A percentile compares a stretch with the other conserved stretches of the same genome.
phyloP scores from a whole-genome alignment of 805 yeast species.

The Starmerella khaoyaiensis region DNA sequence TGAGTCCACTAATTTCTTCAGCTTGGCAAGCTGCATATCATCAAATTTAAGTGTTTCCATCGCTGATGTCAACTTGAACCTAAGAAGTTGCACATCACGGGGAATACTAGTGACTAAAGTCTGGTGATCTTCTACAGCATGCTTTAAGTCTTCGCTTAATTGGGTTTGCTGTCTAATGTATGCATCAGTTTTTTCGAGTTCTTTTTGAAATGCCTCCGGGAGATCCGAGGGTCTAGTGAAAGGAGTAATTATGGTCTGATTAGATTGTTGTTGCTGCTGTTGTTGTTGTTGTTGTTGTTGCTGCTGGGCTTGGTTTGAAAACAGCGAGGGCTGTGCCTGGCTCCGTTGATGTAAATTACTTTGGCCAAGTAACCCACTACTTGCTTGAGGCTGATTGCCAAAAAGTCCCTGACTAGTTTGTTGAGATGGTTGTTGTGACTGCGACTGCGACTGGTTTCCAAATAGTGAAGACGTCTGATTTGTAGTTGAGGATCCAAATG shows the following conservation, averaged over 20 bases:
- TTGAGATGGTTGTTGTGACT: too few species aligned
- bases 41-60: constrained; percentile 43
- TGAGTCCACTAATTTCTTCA: constrained; percentile 25
- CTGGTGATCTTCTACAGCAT: constrained; percentile 33
- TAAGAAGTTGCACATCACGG: constrained; percentile 40
- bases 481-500: too few species aligned
- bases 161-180: constrained; percentile 43
- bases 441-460: too few species aligned
- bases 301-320: constrained; percentile 6
- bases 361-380: background rate
- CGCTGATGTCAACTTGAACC: constrained; percentile 37
- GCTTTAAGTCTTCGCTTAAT: constrained; percentile 39
- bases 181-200: constrained; percentile 42
- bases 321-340: too few species aligned
- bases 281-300: constrained; percentile 10
- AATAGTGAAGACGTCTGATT: too few species aligned
- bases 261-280: constrained; percentile 20
- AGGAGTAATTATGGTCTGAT: constrained; percentile 34
- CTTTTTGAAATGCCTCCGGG: constrained; percentile 40
- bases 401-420: too few species aligned
- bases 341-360: too few species aligned
- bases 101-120: constrained; percentile 38
- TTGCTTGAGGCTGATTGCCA: too few species aligned
- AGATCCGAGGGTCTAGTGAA: constrained; percentile 48
- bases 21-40: constrained; percentile 25